Base-by-base conservation (phyloP, 805 yeast genomes). In the Scheffersomyces coipomensis region DNA sequence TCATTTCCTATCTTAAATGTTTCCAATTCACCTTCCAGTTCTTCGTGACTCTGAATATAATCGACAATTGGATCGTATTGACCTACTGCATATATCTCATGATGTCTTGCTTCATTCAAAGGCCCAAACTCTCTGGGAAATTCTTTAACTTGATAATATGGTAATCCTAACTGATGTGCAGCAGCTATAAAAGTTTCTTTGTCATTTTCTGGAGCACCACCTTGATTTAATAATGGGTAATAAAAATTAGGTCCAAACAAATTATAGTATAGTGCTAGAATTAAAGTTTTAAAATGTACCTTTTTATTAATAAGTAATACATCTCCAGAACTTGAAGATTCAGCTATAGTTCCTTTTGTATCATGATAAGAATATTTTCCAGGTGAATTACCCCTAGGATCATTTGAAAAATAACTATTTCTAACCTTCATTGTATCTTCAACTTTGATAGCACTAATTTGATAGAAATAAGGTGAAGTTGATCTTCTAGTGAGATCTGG, bases 201-300 rank as follows among this genome's bases (percentile, higher is more conserved):
- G 52, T 83, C 88, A 34, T 88, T 88, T 60, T 81, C 83, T 19
- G 88, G 88, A 1, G 85, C 78, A 22, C 75, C 66, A 6, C 85
- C 85, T 49, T 81, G 88, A 0, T 84, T 73, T 42, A 83, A 66
- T 40, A 83, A 55, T 8, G 79, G 80, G 48, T 81, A 82, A 55
- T 75, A 83, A 60, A 73, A 78, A 8, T 63, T 58, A 1, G 85
- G 86, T 0, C 88, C 88, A 55, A 44, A 56, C 1, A 77, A 55
- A 46, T 83, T 82, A 55, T 83, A 83, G 56, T 80, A 82, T 29
- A 77, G 61, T 2, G 84, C 66, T 33, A 83, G 54, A 18, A 81
- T 51, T 31, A 82, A 51, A 0, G 85, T 77, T 42, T 68, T 69
- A 38, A 78, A 51, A 51, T 82, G 88, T 1, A 65, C 55, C 9